A percentile compares a stretch with the other conserved stretches of the same genome.
Evolutionary conservation across 2,329 filamentous ascomycete genomes (phyloP).

Genomic region (Colletotrichum eremochloae): DNA sequence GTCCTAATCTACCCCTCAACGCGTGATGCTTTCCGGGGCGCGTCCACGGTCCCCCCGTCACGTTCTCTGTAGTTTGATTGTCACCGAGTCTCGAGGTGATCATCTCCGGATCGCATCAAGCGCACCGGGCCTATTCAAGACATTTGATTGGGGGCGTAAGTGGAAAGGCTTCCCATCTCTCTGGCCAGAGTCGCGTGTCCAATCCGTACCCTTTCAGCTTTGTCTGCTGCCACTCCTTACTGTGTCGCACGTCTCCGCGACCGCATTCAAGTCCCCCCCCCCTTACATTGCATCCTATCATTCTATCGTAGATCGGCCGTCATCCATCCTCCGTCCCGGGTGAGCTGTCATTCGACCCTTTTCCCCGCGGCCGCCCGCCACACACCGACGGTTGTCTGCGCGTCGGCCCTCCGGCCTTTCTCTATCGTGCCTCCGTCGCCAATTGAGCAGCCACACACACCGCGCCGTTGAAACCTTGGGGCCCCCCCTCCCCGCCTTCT

Average conservation of each 20-base stretch:
- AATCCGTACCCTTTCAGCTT: not conserved
- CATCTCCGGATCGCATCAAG: not conserved
- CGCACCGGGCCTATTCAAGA: not conserved
- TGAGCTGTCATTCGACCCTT: not conserved
- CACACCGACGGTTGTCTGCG: not conserved
- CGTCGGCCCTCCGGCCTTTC: conserved; percentile 7
- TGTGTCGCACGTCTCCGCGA: not conserved
- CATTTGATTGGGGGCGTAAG: not conserved
- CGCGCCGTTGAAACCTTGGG: conserved; percentile 24
- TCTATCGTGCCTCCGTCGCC: conserved; percentile 4
- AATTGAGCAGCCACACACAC: conserved; percentile 32
- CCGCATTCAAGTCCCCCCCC: conserved; percentile 4
- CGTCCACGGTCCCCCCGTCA: not conserved
- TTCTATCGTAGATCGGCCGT: conserved; percentile 14
- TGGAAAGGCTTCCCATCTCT: not conserved
- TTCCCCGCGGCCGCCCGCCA: conserved; percentile 22
- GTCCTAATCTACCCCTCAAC: conserved; percentile 18
- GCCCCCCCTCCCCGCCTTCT: not conserved
- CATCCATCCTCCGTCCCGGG: conserved; percentile 13
- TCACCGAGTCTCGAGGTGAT: not conserved
- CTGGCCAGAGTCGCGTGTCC: conserved; percentile 22
- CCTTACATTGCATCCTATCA: not conserved
- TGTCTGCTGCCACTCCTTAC: too few relatives aligned
- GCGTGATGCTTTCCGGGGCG: conserved; percentile 9
- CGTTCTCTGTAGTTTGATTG: not conserved